Conservation (phyloP, 1,139 yeast genomes). For the Suhomyces bolitotheri region DNA sequence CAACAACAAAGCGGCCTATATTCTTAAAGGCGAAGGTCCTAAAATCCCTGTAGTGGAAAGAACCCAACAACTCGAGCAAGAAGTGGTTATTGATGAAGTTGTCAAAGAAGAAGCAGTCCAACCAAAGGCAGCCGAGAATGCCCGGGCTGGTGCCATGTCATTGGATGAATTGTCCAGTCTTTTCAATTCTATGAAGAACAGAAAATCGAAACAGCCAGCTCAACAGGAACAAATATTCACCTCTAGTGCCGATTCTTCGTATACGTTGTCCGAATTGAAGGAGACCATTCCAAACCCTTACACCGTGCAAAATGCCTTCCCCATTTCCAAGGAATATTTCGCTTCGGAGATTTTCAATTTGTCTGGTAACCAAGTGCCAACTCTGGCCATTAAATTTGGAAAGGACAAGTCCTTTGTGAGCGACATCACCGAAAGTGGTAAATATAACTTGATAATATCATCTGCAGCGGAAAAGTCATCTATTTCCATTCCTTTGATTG, state of each 20-base stretch:
- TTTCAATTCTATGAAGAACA: slow-evolving; percentile 30
- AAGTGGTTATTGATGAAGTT: slow-evolving; percentile 11
- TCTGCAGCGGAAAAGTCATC: slow-evolving; percentile 25
- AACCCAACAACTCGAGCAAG: slow-evolving; percentile 13
- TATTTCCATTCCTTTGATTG: slow-evolving; percentile 19
- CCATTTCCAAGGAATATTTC: slow-evolving; percentile 31
- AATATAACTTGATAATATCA: slow-evolving; percentile 31
- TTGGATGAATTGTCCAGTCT: slow-evolving; percentile 41
- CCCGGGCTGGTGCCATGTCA: slow-evolving; percentile 32
- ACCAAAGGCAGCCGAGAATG: slow-evolving; percentile 3
- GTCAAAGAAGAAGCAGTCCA: slow-evolving; percentile 8
- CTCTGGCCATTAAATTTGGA: slow-evolving; percentile 22
- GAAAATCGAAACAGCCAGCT: slow-evolving; percentile 8
- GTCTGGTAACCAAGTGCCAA: slow-evolving; percentile 36
- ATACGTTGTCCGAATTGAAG: slow-evolving; percentile 33
- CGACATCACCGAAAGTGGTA: slow-evolving; percentile 31
- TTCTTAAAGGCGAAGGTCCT: slow-evolving; percentile 54
- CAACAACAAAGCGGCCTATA: slow-evolving; percentile 70
- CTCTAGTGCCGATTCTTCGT: slow-evolving; percentile 19
- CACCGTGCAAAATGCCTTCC: slow-evolving; percentile 25
- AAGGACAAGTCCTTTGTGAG: slow-evolving; percentile 18
- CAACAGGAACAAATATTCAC: slow-evolving; percentile 14
- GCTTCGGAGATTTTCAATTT: slow-evolving; percentile 26
- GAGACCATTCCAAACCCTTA: slow-evolving; percentile 32
- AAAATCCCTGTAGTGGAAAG: slow-evolving; percentile 59